These are phyloP conservation scores for Globisporangium splendens DNA, from an alignment of 352 stramenopile genomes.

Conservation along the genomic window DNA sequence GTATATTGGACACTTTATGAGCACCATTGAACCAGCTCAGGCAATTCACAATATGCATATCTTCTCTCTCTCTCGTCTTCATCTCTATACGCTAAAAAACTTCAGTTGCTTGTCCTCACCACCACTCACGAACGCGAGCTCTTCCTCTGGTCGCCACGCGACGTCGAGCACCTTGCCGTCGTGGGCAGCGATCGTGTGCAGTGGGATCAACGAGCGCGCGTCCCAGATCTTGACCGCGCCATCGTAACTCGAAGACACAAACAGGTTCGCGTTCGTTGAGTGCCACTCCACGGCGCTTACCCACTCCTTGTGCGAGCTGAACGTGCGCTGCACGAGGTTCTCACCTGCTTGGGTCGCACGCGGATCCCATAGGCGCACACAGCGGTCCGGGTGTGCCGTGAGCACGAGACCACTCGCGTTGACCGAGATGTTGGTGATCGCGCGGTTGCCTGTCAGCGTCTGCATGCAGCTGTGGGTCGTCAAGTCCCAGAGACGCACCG, in stretches of 20 bases:
- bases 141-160: conserved; percentile 45
- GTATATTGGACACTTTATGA: no score
- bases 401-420: conserved; percentile 61
- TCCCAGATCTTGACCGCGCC: conserved; percentile 84
- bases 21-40: no score
- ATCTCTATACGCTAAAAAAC: conserved; percentile 81
- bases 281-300: conserved; percentile 78
- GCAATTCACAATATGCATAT: not conserved
- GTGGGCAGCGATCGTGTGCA: conserved; percentile 75
- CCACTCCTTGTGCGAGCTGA: conserved; percentile 84
- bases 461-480: conserved; percentile 69
- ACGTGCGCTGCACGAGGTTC: conserved; percentile 73
- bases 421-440: conserved; percentile 70
- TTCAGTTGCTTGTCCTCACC: conserved; percentile 86
- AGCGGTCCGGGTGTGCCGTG: conserved; percentile 77
- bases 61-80: conserved; percentile 5
- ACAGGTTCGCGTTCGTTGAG: conserved; percentile 49
- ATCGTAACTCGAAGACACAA: conserved; percentile 76
- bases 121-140: conserved; percentile 66
- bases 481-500: conserved; percentile 76
- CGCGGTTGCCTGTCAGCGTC: conserved; percentile 71
- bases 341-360: conserved; percentile 63
- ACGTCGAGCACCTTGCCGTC: conserved; percentile 69
- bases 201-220: conserved; percentile 59
- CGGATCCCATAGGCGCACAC: conserved; percentile 80